Base-by-base conservation (phyloP, 2,329 filamentous ascomycete genomes). In the Hansfordia pulvinata region DNA sequence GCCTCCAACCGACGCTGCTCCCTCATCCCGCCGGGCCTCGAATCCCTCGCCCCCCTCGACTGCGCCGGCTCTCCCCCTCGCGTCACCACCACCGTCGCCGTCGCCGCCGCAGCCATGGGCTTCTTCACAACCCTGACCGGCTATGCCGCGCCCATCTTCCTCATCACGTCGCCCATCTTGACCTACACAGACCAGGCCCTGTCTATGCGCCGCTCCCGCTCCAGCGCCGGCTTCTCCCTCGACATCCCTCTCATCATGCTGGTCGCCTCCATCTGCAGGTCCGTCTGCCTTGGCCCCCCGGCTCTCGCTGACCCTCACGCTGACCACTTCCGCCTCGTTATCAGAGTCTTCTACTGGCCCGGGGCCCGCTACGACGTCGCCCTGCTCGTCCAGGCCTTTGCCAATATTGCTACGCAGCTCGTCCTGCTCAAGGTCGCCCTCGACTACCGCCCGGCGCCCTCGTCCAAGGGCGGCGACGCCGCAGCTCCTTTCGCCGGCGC, bases 211-310 rank as follows among this genome's bases (percentile, higher is more conserved):
- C 59, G 64, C 40, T 61, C 54, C 30, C 72, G 67, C 47, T 72
- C 70, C 22, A 78, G 72, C 37, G 69, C 68, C 10, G 73, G 74
- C 30, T 79, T 79, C 53, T 79, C 74, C 11, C 60, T 80, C 35
- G 75, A 80, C 41, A 79, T 78, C 23, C 75, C 75, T 17, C 54
- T 80, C 30, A 80, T 80, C 34, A 80, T 80, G 75, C 65, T 80
- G 26, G 62, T 78, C 28, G 71, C 75, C 16, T 79, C 73, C 4
- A 54, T 79, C 29, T 53, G 77, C 29, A 71, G 72, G 69, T 77
- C 44, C 24, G 55, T 31, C 16, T 10, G 20, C 6, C 15, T 12
- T 13, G 24, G 17, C 18, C 24, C 11, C 11, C 2, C n/a, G n/a
- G n/a, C n/a, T n/a, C n/a, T n/a, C n/a, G n/a, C n/a, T n/a, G n/a